These are phyloP conservation scores for Sporothrix variecibatus DNA, from an alignment of 2,329 filamentous ascomycete species.

Conservation along the genomic window DNA sequence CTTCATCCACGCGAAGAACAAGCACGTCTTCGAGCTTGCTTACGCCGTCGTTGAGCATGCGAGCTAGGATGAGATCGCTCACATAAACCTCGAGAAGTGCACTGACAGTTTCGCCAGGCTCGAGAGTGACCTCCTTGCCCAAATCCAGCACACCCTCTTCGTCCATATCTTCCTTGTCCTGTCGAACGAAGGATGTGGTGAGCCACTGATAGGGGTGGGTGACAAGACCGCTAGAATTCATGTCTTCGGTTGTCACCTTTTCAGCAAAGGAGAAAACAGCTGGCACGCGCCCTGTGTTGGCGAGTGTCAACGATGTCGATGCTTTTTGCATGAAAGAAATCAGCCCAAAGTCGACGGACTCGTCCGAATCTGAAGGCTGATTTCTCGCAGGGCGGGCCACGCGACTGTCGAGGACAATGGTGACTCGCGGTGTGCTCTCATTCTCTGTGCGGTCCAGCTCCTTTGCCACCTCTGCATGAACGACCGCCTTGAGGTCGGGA, in stretches of 20 bases:
- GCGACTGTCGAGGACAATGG: slow-evolving; percentile 67
- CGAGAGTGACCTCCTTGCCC: slow-evolving; percentile 63
- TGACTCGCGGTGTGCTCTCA: slow-evolving; percentile 48
- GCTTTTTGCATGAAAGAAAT: slow-evolving; percentile 69
- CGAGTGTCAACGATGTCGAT: slow-evolving; percentile 73
- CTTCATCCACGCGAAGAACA: slow-evolving; percentile 78
- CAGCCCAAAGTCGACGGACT: slow-evolving; percentile 73
- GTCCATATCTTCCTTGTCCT: slow-evolving; percentile 39
- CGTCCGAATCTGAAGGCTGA: slow-evolving; percentile 4
- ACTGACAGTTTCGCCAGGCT: slow-evolving; percentile 80
- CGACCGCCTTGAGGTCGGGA: slow-evolving; percentile 76
- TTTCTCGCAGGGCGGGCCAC: slow-evolving; percentile 34
- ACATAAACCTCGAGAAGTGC: slow-evolving; percentile 70
- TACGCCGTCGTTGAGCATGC: slow-evolving; percentile 69
- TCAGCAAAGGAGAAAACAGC: slow-evolving; percentile 81
- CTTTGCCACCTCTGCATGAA: slow-evolving; percentile 83
- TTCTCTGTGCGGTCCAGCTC: slow-evolving; percentile 75
- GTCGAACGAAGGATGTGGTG: slow-evolving; percentile 62
- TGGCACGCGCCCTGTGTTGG: slow-evolving; percentile 83
- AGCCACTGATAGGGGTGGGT: slow-evolving; percentile 63
- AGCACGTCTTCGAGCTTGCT: slow-evolving; percentile 78
- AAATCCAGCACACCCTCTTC: slow-evolving; percentile 45
- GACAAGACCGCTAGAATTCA: slow-evolving; percentile 38
- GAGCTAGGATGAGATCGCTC: slow-evolving; percentile 62
- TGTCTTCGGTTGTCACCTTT: slow-evolving; percentile 57